phyloP scores from a whole-genome alignment of 2,329 filamentous ascomycete species.

The Sporothrix luriei region DNA sequence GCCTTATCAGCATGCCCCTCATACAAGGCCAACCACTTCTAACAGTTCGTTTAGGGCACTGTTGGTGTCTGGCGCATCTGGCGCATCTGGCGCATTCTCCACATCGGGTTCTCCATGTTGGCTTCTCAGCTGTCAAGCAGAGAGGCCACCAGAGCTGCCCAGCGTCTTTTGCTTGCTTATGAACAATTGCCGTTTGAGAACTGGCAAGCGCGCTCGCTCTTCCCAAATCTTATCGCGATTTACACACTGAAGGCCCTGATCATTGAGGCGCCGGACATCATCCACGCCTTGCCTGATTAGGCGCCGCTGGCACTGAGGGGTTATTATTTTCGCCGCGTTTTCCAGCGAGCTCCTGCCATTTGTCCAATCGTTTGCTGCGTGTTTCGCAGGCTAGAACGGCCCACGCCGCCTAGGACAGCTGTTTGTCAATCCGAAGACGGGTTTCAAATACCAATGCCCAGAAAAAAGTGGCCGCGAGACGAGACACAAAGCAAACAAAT shows the following conservation, averaged over 20 bases:
- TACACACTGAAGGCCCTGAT: constrained; percentile 22
- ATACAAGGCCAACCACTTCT: too few relatives aligned
- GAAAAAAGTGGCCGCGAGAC: constrained; percentile 21
- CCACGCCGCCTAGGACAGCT: constrained; percentile 14
- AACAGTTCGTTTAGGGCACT: background rate
- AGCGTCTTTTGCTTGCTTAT: background rate
- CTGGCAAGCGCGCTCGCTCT: constrained; percentile 6
- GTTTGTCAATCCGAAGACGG: constrained; percentile 10
- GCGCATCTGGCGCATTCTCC: background rate
- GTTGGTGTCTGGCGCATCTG: background rate
- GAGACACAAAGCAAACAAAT: background rate
- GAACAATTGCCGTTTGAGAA: background rate
- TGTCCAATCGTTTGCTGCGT: constrained; percentile 19
- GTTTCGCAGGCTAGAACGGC: constrained; percentile 16
- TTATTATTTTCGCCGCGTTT: constrained; percentile 37
- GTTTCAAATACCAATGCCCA: background rate
- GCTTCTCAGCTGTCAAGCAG: background rate
- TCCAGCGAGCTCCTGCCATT: constrained; percentile 35
- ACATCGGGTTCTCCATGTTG: background rate
- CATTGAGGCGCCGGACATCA: background rate
- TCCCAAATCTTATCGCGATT: constrained; percentile 20
- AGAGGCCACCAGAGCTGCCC: background rate
- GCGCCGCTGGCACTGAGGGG: constrained; percentile 33
- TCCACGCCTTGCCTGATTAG: background rate
- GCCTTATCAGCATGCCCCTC: constrained; percentile 4